phyloP scores from a whole-genome alignment of 2,329 filamentous ascomycete species.

The Ophiocordyceps camponoti-floridani region DNA sequence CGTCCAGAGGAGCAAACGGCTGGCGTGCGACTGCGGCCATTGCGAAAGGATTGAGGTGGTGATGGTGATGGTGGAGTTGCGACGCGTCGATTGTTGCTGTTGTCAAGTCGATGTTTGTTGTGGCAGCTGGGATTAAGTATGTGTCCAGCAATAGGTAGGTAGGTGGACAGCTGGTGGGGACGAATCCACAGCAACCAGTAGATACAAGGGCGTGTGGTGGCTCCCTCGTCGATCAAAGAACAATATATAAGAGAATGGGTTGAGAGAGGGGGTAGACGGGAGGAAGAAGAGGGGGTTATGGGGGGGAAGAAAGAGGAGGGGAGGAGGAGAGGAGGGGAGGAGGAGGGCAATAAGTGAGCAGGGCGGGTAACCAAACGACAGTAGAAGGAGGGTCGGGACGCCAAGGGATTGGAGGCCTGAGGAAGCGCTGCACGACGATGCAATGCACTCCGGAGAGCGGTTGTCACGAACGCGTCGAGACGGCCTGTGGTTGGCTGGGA shows the following conservation, averaged over 20 bases:
- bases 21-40: constrained; percentile 46
- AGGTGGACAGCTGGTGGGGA: neutral
- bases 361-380: no score
- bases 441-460: no score
- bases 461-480: no score
- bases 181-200: neutral
- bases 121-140: neutral
- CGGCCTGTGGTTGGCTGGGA: neutral
- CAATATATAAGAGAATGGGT: neutral
- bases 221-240: no score
- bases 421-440: no score
- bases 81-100: neutral
- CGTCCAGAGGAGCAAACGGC: constrained; percentile 58
- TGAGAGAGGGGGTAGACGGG: neutral
- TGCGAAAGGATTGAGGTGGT: neutral
- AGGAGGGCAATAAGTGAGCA: neutral
- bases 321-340: neutral
- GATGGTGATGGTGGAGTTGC: neutral
- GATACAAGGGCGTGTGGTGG: neutral
- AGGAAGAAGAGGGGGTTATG: neutral
- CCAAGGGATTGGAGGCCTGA: no score
- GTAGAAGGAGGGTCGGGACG: no score
- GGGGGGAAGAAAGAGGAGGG: neutral
- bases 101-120: neutral
- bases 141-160: neutral